Conservation (phyloP, 2,329 filamentous ascomycete genomes). For the Penicillium sp. region DNA sequence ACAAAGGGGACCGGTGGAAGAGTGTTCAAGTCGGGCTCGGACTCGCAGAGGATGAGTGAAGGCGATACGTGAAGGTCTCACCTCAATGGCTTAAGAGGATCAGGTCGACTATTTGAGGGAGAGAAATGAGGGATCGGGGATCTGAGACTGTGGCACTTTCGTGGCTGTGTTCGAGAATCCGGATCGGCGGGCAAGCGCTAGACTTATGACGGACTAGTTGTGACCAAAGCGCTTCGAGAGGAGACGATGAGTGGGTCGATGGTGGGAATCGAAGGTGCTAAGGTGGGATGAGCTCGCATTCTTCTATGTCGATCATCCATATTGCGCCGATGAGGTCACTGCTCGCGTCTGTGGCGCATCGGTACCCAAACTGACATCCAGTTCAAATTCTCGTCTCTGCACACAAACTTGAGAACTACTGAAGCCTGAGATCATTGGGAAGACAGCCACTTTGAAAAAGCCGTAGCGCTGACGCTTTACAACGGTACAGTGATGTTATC, state of each 20-base stretch:
- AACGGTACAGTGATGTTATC: neutral
- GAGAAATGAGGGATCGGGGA: slow-evolving; percentile 4
- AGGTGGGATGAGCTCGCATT: slow-evolving; percentile 9
- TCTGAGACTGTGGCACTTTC: slow-evolving; percentile 6
- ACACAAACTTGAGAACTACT: neutral
- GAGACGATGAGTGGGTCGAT: neutral
- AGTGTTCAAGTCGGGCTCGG: neutral
- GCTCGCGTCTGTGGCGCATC: slow-evolving; percentile 5
- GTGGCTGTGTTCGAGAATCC: slow-evolving; percentile 10
- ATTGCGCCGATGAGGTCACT: slow-evolving; percentile 14
- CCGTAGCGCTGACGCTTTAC: neutral
- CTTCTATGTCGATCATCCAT: slow-evolving; percentile 6
- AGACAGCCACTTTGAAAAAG: neutral
- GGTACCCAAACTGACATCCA: neutral
- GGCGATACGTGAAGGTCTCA: neutral
- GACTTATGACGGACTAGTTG: slow-evolving; percentile 12
- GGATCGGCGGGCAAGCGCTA: slow-evolving; percentile 11
- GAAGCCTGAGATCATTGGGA: too few species aligned
- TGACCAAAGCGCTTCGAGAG: neutral
- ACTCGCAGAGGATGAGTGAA: neutral
- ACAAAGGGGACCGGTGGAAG: neutral
- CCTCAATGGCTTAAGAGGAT: neutral
- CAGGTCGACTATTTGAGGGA: neutral
- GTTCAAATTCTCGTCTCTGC: neutral
- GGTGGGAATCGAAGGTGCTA: neutral